phyloP scores from a whole-genome alignment of 73 alveolate genomes.

The Symbiodinium pilosum region DNA sequence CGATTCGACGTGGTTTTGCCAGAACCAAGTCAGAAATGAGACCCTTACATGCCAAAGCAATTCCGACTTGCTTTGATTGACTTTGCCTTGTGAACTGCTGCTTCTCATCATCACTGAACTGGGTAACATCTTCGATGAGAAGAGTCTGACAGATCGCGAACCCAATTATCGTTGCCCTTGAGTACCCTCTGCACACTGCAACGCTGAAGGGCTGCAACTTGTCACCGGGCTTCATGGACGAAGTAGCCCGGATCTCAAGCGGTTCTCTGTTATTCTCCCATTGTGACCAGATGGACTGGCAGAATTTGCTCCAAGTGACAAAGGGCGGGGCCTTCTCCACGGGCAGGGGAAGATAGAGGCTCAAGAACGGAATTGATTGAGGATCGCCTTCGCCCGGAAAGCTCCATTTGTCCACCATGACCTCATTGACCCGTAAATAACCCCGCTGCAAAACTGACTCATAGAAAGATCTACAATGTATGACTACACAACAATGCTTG shows the following conservation, averaged over 20 bases:
- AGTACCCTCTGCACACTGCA: background rate
- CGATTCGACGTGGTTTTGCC: background rate
- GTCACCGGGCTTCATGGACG: background rate
- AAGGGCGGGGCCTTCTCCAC: background rate
- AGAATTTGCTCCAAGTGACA: background rate
- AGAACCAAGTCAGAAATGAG: background rate
- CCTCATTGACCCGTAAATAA: too few species aligned
- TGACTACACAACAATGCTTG: too few species aligned
- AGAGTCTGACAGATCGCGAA: background rate
- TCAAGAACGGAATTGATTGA: background rate
- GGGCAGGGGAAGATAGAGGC: background rate
- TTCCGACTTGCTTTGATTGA: background rate
- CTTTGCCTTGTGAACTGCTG: background rate
- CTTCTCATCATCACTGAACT: background rate
- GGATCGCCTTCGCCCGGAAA: background rate
- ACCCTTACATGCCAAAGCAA: background rate
- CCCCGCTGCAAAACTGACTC: too few species aligned
- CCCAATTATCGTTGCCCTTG: background rate
- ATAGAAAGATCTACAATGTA: too few species aligned
- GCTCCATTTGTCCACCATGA: background rate
- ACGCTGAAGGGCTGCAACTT: background rate
- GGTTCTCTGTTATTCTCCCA: background rate
- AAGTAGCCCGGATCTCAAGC: background rate
- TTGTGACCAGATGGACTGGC: background rate
- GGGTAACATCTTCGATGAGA: background rate